Base-by-base conservation (phyloP, 2,329 filamentous ascomycete genomes). In the Madurella fahalii region DNA sequence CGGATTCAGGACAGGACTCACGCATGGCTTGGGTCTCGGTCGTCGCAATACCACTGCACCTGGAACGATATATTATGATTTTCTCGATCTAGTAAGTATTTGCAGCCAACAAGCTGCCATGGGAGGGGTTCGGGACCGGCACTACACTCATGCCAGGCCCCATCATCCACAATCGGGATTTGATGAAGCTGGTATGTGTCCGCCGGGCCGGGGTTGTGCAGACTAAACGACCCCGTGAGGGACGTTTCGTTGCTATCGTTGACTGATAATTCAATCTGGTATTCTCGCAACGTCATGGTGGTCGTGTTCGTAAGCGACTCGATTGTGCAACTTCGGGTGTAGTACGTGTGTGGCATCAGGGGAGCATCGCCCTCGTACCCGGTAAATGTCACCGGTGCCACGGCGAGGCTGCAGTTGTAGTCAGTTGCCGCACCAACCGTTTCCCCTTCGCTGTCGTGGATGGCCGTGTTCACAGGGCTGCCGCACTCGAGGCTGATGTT, bases 1-100 rank as follows among this genome's bases (percentile, higher is more conserved):
- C 11, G 9, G 11, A 9, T 37, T 9, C 58, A 37, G 34, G 9
- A 9, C 13, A 15, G 34, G 34, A 37, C 34, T 37, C 9, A 61
- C 61, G 61, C 52, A 55, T 62, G 53, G 15, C 40, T 52, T 0
- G 59, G 58, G 13, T 62, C 59, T 12, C 59, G 32, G 32, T 63
- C 61, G 46, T 63, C 61, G 44, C 61, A 63, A 39, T 56, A 59
- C 61, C 61, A 63, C 44, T 51, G 30, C 2, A 61, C 18, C 30
- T 50, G 42, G 45, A 63, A 61, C 11, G 46, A 49, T 9, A 61
- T 17, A 2, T 34, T 37, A 8, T 40, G 34, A 37, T 32, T 3
- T 49, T 17, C 8, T 40, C 30, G 16, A 37, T 55, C 48, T 13
- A 60, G 47, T 7, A 31, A n/a, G 41, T 63, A 63, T n/a, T 51